Evolutionary conservation across 306 rosid species (phyloP).

Genomic region (Corylus avellana): DNA sequence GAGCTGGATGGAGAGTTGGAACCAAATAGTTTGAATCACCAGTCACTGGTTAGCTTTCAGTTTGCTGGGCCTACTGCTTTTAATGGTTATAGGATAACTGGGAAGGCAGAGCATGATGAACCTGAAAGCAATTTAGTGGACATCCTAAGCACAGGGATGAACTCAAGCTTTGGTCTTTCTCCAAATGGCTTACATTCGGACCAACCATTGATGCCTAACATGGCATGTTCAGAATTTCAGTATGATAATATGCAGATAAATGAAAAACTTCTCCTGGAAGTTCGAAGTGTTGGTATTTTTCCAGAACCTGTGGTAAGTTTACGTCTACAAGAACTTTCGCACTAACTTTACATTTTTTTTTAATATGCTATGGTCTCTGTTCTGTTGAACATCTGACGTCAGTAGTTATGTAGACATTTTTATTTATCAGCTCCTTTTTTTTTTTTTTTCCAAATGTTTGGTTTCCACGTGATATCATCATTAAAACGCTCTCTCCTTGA

Average conservation of each 20-base stretch:
- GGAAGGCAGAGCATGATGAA: conserved; percentile 54
- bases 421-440: too few species aligned
- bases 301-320: conserved; percentile 74
- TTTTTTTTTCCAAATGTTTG: neutral
- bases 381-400: conserved; percentile 5
- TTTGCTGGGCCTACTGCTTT: conserved; percentile 63
- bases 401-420: conserved; percentile 7
- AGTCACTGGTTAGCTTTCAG: conserved; percentile 47
- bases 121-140: conserved; percentile 48
- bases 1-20: conserved; percentile 69
- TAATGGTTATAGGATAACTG: conserved; percentile 56
- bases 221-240: conserved; percentile 65
- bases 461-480: neutral
- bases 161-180: conserved; percentile 45
- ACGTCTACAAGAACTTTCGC: conserved; percentile 20
- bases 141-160: conserved; percentile 46
- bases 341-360: neutral
- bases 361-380: conserved; percentile 12
- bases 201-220: conserved; percentile 48
- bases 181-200: conserved; percentile 62
- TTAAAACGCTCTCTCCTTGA: neutral
- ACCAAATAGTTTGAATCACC: conserved; percentile 53
- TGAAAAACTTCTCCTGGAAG: conserved; percentile 88
- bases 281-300: conserved; percentile 82
- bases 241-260: conserved; percentile 67